phyloP scores from a whole-genome alignment of 768 basidiomycete genomes.

The Cubamyces sp. region DNA sequence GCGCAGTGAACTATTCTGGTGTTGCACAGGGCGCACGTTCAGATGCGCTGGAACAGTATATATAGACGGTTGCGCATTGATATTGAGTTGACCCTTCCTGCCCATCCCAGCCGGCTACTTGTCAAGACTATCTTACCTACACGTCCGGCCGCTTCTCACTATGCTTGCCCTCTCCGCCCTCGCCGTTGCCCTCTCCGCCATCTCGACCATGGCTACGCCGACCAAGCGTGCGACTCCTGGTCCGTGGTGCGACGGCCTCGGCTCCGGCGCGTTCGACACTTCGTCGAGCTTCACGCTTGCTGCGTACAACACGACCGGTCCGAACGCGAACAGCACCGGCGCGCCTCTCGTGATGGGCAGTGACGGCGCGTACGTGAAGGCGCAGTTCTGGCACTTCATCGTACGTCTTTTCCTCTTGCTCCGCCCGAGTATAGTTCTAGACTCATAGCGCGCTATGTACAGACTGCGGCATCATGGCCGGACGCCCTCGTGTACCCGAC shows the following conservation, averaged over 20 bases:
- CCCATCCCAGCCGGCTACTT: no score
- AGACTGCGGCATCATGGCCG: constrained; percentile 56
- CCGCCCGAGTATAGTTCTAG: background rate
- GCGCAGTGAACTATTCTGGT: no score
- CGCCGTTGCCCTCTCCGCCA: constrained; percentile 12
- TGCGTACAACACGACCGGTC: constrained; percentile 45
- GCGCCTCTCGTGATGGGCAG: constrained; percentile 50
- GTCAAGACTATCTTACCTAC: no score
- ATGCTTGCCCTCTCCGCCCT: constrained; percentile 13
- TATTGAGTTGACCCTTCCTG: no score
- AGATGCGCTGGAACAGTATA: no score
- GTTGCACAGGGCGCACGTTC: no score
- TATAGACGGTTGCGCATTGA: no score
- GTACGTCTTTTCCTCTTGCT: constrained; percentile 34
- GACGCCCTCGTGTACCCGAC: constrained; percentile 49
- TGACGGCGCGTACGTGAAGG: constrained; percentile 37
- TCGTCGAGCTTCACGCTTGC: constrained; percentile 50
- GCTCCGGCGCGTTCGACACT: constrained; percentile 31
- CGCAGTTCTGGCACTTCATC: constrained; percentile 47
- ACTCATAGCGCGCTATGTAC: background rate
- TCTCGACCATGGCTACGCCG: constrained; percentile 9
- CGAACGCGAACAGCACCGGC: constrained; percentile 50
- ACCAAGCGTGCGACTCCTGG: constrained; percentile 17
- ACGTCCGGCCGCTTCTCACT: constrained; percentile 1
- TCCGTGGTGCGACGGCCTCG: constrained; percentile 29